These are phyloP conservation scores for Diaporthe australafricana DNA, from an alignment of 2,329 filamentous ascomycete species.

Conservation along the genomic window DNA sequence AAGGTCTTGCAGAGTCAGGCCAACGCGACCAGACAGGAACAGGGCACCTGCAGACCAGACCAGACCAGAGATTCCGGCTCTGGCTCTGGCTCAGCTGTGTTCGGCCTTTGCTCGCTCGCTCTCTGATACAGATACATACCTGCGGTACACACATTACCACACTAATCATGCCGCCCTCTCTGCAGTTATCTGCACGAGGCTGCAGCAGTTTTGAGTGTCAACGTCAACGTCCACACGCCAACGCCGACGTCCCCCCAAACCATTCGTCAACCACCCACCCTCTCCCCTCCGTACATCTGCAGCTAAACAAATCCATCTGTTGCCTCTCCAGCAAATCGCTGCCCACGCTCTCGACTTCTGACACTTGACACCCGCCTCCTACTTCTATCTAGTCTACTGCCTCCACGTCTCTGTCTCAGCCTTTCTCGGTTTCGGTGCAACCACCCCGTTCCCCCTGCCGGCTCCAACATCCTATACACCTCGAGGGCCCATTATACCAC, in stretches of 20 bases:
- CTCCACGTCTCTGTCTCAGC: neutral
- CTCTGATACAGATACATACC: neutral
- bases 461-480: neutral
- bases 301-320: neutral
- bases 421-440: slow-evolving; percentile 1
- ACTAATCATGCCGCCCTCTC: slow-evolving; percentile 16
- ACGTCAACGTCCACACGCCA: neutral
- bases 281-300: neutral
- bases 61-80: neutral
- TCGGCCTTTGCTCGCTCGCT: neutral
- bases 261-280: neutral
- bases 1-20: slow-evolving; percentile 25
- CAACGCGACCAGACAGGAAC: slow-evolving; percentile 7
- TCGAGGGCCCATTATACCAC: slow-evolving; percentile 2
- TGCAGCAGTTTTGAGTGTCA: neutral
- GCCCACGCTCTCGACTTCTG: neutral
- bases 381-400: no score
- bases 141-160: neutral
- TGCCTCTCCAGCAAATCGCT: neutral
- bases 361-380: neutral
- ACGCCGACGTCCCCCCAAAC: neutral
- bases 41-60: slow-evolving; percentile 26
- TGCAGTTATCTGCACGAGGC: slow-evolving; percentile 24
- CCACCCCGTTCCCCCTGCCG: neutral
- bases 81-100: neutral